These are phyloP conservation scores for Wickerhamiella kurtzmanii DNA, from an alignment of 805 yeast species.

Conservation along the genomic window DNA sequence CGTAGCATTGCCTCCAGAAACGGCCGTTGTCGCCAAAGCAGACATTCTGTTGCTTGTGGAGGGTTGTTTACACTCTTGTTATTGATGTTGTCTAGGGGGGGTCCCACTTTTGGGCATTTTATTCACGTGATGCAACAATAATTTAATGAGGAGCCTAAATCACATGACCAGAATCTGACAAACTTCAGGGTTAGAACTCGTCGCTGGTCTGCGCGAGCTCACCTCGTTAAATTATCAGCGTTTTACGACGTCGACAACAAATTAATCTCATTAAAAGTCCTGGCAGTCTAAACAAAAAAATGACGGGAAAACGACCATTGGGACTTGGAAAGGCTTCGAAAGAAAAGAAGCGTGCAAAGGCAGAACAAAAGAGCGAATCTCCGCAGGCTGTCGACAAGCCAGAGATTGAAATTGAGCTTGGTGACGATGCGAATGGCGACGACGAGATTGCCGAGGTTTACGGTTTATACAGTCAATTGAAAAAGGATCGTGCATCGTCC, in stretches of 20 bases:
- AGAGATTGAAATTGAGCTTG: slow-evolving; percentile 53
- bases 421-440: slow-evolving; percentile 49
- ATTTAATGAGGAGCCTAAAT: too few species aligned
- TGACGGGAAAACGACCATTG: slow-evolving; percentile 48
- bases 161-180: too few species aligned
- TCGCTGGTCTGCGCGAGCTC: too few species aligned
- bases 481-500: slow-evolving; percentile 35
- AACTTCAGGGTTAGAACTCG: too few species aligned
- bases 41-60: neutral
- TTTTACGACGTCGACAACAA: neutral
- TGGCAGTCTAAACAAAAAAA: too few species aligned
- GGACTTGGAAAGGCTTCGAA: slow-evolving; percentile 52
- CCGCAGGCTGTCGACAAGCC: slow-evolving; percentile 19
- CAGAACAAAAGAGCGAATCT: neutral
- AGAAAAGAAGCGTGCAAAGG: slow-evolving; percentile 24
- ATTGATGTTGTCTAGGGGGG: too few species aligned
- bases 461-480: slow-evolving; percentile 59
- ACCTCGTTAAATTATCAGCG: neutral
- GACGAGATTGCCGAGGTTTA: slow-evolving; percentile 66
- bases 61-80: neutral
- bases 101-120: too few species aligned
- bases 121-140: too few species aligned
- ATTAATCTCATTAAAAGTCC: too few species aligned
- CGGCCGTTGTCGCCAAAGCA: neutral
- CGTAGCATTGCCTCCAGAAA: too few species aligned